phyloP scores from a whole-genome alignment of 2,329 filamentous ascomycete species.

The Xylariales sp. region DNA sequence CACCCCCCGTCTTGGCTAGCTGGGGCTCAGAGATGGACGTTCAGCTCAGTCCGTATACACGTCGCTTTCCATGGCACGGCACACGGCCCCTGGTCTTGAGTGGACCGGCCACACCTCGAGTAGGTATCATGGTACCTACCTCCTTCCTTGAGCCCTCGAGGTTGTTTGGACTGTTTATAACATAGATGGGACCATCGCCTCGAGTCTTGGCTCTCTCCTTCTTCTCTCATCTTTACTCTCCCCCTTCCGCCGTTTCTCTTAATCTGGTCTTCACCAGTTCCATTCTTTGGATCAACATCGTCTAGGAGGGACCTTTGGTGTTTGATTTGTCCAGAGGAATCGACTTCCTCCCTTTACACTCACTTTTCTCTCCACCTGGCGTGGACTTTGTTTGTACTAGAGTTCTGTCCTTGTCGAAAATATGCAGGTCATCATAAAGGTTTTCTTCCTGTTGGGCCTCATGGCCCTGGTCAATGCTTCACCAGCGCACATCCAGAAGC shows the following conservation, averaged over 20 bases:
- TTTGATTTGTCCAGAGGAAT: conserved; percentile 2
- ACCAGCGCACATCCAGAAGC: conserved; percentile 23
- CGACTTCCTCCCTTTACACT: conserved; percentile 2
- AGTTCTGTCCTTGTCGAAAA: background rate
- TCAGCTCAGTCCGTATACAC: no score
- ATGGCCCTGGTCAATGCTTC: conserved; percentile 23
- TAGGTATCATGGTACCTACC: background rate
- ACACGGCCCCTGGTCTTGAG: background rate
- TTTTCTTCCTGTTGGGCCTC: conserved; percentile 22
- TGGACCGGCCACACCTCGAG: background rate
- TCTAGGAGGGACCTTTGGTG: conserved; percentile 5
- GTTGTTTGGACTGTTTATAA: conserved; percentile 2
- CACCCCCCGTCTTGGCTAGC: conserved; percentile 5
- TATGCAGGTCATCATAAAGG: conserved; percentile 23
- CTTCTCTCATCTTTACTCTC: background rate
- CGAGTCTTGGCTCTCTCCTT: conserved; percentile 5
- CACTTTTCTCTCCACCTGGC: conserved; percentile 9
- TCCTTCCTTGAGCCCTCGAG: conserved; percentile 2
- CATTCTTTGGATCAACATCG: conserved; percentile 3
- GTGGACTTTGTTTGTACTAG: conserved; percentile 1
- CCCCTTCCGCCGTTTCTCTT: no score
- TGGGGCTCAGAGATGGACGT: background rate
- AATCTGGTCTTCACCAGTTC: conserved; percentile 1
- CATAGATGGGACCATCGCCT: conserved; percentile 8
- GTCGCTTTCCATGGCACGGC: background rate